Percentiles rank a stretch among this genome's conserved stretches.
Evolutionary conservation across 305 asterid species (phyloP).

Genomic region (Rubia peregrina): DNA sequence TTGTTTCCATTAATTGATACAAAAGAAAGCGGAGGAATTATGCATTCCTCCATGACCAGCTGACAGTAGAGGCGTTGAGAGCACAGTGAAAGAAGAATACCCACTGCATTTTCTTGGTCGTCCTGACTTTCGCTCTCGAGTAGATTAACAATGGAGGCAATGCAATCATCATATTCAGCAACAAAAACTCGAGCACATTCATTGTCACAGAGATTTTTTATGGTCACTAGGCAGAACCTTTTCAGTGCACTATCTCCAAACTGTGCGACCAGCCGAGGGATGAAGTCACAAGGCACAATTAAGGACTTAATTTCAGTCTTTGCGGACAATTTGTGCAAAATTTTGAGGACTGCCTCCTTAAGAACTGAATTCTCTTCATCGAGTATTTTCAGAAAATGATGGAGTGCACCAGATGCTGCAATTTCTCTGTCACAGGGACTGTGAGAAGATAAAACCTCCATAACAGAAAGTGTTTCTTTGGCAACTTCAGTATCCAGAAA

Average conservation of each 20-base stretch:
- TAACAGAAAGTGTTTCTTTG: conserved; percentile 47
- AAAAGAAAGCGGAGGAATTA: conserved; percentile 48
- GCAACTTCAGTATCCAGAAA: conserved; percentile 57
- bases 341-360: conserved; percentile 49
- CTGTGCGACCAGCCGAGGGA: conserved; percentile 48
- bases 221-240: conserved; percentile 36
- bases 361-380: conserved; percentile 36
- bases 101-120: conserved; percentile 64
- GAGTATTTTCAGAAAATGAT: conserved; percentile 39
- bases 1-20: conserved; percentile 54
- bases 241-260: conserved; percentile 33
- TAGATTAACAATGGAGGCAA: conserved; percentile 41
- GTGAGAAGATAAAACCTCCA: conserved; percentile 43
- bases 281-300: conserved; percentile 31
- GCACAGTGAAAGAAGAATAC: conserved; percentile 63
- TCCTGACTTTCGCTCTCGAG: conserved; percentile 47
- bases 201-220: conserved; percentile 38
- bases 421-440: conserved; percentile 27
- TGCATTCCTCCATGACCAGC: conserved; percentile 63
- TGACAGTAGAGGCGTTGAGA: conserved; percentile 40
- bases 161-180: conserved; percentile 59
- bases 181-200: conserved; percentile 35
- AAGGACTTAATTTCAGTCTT: conserved; percentile 26
- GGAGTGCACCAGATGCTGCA: conserved; percentile 47
- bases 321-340: conserved; percentile 43